Base-by-base conservation (phyloP, 306 rosid genomes). In the Acacia acuminata region DNA sequence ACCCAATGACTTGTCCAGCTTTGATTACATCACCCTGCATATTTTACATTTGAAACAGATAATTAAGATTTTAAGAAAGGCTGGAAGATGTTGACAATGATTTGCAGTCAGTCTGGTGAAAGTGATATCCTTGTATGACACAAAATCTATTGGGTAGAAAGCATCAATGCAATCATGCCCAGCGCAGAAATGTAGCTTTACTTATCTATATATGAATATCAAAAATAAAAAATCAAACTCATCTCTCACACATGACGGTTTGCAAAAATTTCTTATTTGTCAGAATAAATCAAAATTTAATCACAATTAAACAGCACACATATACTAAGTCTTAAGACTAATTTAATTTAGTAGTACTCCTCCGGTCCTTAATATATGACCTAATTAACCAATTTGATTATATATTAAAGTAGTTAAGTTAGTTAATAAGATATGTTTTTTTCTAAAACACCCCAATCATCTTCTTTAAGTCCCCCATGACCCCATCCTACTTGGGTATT, bases 1-100 rank as follows among this genome's bases (percentile, higher is more conserved):
- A 92, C 80, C 94, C 97, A 32, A 92, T 84, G 44, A 90, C 93
- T 77, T 92, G 97, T 47, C 94, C 97, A 86, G 83, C 88, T 83
- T 90, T 92, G 68, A 92, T 92, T 25, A 86, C 15, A 73, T 89
- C 89, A 51, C 94, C 91, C 97, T 92, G 93, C 44, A 55, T 8
- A 83, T 71, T 78, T 72, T 25, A 84, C 71, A 86, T 78, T 71
- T 47, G 50, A 70, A 80, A 79, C 72, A 71, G 70, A 30, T 53
- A 47, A 75, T 30, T 27, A 40, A 71, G 36, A 44, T 68, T 81
- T 63, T 42, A 81, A 81, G 65, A 76, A 60, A 58, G 47, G 55
- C 36, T 16, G 38, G 53, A 77, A 69, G 38, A 56, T 6, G 47
- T 68, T 68, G 76, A 67, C 47, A 76, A 38, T 76, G 30, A 76